These are phyloP conservation scores for Tubosaeta sp. DNA, from an alignment of 768 basidiomycete species.

Conservation along the genomic window DNA sequence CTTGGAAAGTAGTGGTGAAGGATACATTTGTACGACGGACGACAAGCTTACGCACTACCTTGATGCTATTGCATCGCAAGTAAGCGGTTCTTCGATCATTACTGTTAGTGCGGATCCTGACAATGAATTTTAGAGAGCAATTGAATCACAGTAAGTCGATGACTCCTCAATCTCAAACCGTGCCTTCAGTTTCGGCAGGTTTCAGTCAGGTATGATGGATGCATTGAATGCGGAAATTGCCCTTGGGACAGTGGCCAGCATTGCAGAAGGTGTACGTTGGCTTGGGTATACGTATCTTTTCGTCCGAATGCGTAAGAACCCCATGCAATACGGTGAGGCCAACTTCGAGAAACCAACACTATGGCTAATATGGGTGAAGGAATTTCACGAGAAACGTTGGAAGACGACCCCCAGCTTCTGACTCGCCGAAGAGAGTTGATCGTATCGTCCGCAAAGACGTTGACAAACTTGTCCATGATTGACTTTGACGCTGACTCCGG, in stretches of 20 bases:
- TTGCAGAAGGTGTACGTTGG: constrained; percentile 88
- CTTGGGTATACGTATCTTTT: constrained; percentile 96
- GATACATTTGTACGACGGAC: constrained; percentile 92
- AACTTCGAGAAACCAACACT: not conserved
- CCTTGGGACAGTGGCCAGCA: constrained; percentile 87
- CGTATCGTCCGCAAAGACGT: constrained; percentile 55
- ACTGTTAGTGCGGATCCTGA: not conserved
- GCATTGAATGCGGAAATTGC: constrained; percentile 94
- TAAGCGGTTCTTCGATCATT: constrained; percentile 27
- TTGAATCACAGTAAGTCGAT: constrained; percentile 81
- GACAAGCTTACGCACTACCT: constrained; percentile 93
- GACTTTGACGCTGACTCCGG: constrained; percentile 57
- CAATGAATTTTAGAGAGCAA: constrained; percentile 62
- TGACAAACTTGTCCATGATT: constrained; percentile 79
- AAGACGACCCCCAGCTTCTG: constrained; percentile 71
- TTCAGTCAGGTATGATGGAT: constrained; percentile 81
- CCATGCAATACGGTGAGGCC: constrained; percentile 70
- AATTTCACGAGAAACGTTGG: constrained; percentile 60
- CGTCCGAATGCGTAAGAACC: constrained; percentile 91
- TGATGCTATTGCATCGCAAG: constrained; percentile 83
- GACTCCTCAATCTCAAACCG: not conserved
- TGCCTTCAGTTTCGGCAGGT: constrained; percentile 39
- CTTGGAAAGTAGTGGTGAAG: constrained; percentile 88
- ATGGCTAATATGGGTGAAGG: constrained; percentile 41
- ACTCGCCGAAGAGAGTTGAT: constrained; percentile 68